Base-by-base conservation (phyloP, 805 yeast genomes). In the Phaffomyces antillensis region DNA sequence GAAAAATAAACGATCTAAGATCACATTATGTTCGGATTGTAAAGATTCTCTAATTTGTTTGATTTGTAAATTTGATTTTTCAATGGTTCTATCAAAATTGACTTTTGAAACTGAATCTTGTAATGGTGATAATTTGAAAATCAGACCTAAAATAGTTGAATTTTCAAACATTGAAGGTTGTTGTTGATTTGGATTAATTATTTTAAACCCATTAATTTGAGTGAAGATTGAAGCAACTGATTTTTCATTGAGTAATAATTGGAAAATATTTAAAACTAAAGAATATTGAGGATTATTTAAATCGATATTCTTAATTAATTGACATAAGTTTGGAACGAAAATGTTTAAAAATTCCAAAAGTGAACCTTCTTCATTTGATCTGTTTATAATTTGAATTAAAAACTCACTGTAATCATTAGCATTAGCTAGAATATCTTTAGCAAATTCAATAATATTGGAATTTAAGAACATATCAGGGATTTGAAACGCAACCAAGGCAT, bases 111-210 rank as follows among this genome's bases (percentile, higher is more conserved):
- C 75, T n/a, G 71, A 63, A 3, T 73, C 71, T 39, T 77, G 72
- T 39, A 89, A 65, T 0, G 96, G 96, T 0, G 96, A 86, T 20
- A 88, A 64, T 46, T 81, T 70, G 44, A 87, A 73, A 28, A 88
- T 69, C 8, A 95, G 84, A 3, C 97, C 98, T 44, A 91, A 65
- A 16, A 86, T 62, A 0, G 96, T 77, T 23, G 70, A 68, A 15
- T 66, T 65, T 56, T 86, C 95, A 55, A 75, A 75, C 39, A 73
- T 71, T 16, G 73, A 63, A 1, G 83, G 77, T 11, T 73, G 64
- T 11, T 73, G 64, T 3, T 61, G 51, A 41, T 69, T 63, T 8
- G 46, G 26, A 13, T 71, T 70, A 1, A 72, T 66, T 9, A 76
- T 70, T 55, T 65, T 63, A 58, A 83, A 82, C 1, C 72, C 72